Evolutionary conservation across 2,329 filamentous ascomycete genomes (phyloP), one percentile per base, ranked within the genome.

Genomic region (Hypoxylon sp.): DNA sequence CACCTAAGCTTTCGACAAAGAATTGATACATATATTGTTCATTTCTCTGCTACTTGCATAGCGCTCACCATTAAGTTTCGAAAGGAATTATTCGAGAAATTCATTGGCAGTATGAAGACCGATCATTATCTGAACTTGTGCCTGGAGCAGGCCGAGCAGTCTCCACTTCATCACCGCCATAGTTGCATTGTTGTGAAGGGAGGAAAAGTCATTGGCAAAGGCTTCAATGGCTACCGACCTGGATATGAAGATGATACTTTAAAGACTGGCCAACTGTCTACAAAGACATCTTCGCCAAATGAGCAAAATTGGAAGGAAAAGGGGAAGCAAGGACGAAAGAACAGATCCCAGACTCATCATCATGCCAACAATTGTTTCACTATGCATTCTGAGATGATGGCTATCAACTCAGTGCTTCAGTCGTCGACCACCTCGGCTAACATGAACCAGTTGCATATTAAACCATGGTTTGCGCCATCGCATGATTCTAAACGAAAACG

Each of bases 381-480:
- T 11, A 79, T 81, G 75, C 78, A 81, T 59, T 75, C 75, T 3
- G 78, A 81, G 70, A 81, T 80, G 77, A 80, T 80, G 76, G 78
- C 78, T 19, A 78, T 82, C 62, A 73, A 76, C 60, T 75, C 74
- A 19, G 77, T 77, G 31, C 72, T 80, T 42, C 67, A 72, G 29
- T 69, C 73, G 41, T 77, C 74, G 41, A 73, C 69, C 58, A 73
- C 71, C 36, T 60, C 74, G 63, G 72, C 73, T 40, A 71, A 70
- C 58, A 73, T 62, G 49, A 66, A 71, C 34, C 67, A 73, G 68
- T 77, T 69, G 42, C 72, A 66, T 62, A 59, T 78, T 73, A 79
- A 79, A 77, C 73, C 75, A 70, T 36, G 42, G 41, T 27, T 13
- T 32, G 29, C 42, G 27, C 21, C 40, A 30, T 29, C 49, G 45